Base-by-base conservation (phyloP, 2,329 filamentous ascomycete genomes). In the Apiospora arundinis region DNA sequence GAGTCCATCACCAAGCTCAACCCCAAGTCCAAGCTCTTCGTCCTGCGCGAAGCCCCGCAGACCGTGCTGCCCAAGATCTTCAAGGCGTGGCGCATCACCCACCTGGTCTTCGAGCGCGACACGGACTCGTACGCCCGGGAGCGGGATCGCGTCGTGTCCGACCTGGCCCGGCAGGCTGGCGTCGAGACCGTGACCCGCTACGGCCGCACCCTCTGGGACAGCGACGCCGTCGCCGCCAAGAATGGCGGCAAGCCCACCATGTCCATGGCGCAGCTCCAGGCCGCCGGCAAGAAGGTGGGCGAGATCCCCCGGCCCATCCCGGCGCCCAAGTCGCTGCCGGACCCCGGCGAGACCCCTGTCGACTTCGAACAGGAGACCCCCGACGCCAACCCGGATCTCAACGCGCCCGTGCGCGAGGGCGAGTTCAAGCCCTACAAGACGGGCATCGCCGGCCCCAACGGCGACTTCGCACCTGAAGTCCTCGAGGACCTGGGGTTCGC, bases 101-200 rank as follows among this genome's bases (percentile, higher is more conserved):
- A 95, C 80, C 81, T 95, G 6, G 92, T 94, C 0, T 95, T 94
- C 75, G 93, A 95, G 78, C 92, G 92, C 76, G 93, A 95, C 76
- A 93, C 92, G 0, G 93, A 95, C 82, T 85, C 91, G 0, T 95
- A 95, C 81, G 92, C 85, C 5, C 85, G 88, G 21, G 86, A 90
- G 52, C 82, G 93, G 68, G 93, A 95, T 79, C 84, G 84, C 1
- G 81, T 83, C 23, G 86, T 95, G 14, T 81, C 85, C 45, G 80
- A 85, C 21, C 81, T 91, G n/a, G 92, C 92, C 5, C 83, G 87
- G 74, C 82, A 89, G 65, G 90, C 91, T 0, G 92, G 92, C 1
- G 90, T 95, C 1, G 78, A 92, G 76, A 91, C 95, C 25, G 83
- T 95, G n/a, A 81, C 88, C 14, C 86, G 83, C 68, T 85, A 84